Evolutionary conservation across 2,329 filamentous ascomycete genomes (phyloP).

Genomic region (Ambrosiella xylebori): DNA sequence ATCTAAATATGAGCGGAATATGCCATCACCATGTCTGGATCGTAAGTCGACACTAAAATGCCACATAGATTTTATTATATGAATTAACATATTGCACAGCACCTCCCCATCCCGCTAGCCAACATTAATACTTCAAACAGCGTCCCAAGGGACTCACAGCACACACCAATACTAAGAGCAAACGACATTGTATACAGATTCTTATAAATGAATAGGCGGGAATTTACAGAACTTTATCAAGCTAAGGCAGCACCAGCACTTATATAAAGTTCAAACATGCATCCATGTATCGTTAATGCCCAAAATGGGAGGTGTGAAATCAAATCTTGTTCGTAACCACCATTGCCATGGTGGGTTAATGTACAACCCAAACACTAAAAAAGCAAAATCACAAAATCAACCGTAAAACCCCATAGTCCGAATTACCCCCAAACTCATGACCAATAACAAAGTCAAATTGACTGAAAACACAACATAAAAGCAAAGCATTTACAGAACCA

Average conservation of each 20-base stretch:
- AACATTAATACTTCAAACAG: background rate
- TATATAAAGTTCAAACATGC: too few species aligned
- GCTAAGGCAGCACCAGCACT: too few species aligned
- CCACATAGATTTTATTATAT: background rate
- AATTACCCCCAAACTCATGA: slow-evolving; percentile 65
- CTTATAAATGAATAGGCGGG: too few species aligned
- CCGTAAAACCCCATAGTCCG: slow-evolving; percentile 48
- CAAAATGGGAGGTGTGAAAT: slow-evolving; percentile 12
- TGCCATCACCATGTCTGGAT: slow-evolving; percentile 62
- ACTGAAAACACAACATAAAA: slow-evolving; percentile 36
- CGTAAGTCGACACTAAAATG: slow-evolving; percentile 39
- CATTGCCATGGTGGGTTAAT: slow-evolving; percentile 53
- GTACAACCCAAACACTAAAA: slow-evolving; percentile 48
- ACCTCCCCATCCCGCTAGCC: slow-evolving; percentile 1
- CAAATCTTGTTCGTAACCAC: slow-evolving; percentile 41
- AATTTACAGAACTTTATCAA: too few species aligned
- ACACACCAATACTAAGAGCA: background rate
- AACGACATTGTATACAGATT: background rate
- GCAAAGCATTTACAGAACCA: slow-evolving; percentile 63
- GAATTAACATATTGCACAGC: slow-evolving; percentile 1
- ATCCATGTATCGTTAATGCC: too few species aligned
- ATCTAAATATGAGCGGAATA: slow-evolving; percentile 90
- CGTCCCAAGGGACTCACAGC: background rate
- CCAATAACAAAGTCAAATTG: slow-evolving; percentile 45
- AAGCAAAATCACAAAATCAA: slow-evolving; percentile 33